Percentiles rank a stretch among this genome's conserved stretches.
Conservation (phyloP, 768 basidiomycete species). For the Macrolepiota dolichaula region DNA sequence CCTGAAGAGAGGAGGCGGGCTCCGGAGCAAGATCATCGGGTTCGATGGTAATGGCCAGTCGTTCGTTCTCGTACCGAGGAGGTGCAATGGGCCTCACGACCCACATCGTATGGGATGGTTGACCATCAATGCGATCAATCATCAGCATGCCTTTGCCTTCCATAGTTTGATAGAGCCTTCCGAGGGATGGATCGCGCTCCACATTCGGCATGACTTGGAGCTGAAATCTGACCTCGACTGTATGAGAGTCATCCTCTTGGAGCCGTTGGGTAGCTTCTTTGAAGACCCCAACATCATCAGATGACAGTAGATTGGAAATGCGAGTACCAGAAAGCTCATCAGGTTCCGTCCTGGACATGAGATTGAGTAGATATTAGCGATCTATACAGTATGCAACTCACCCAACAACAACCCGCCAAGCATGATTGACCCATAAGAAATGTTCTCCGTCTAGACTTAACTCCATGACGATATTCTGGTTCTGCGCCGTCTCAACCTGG, state of each 20-base stretch:
- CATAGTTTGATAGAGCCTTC: conserved; percentile 75
- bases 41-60: conserved; percentile 59
- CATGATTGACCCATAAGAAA: conserved; percentile 94
- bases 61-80: conserved; percentile 64
- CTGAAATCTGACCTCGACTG: conserved; percentile 88
- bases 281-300: conserved; percentile 80
- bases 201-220: conserved; percentile 69
- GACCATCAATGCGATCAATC: conserved; percentile 85
- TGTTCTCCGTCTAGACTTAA: conserved; percentile 92
- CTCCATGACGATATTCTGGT: conserved; percentile 95
- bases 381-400: conserved; percentile 33
- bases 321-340: conserved; percentile 74
- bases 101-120: conserved; percentile 97
- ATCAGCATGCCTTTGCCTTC: conserved; percentile 99
- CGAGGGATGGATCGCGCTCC: conserved; percentile 52
- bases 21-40: conserved; percentile 41
- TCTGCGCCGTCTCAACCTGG: conserved; percentile 93
- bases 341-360: conserved; percentile 65
- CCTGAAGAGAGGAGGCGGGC: conserved; percentile 37
- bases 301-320: conserved; percentile 77
- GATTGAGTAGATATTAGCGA: neutral
- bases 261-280: conserved; percentile 82
- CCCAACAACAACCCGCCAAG: conserved; percentile 92
- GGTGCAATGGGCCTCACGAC: conserved; percentile 81
- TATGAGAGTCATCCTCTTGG: conserved; percentile 89